phyloP scores from a whole-genome alignment of 2,329 filamentous ascomycete genomes.

The Aspergillus brunneoviolaceus region DNA sequence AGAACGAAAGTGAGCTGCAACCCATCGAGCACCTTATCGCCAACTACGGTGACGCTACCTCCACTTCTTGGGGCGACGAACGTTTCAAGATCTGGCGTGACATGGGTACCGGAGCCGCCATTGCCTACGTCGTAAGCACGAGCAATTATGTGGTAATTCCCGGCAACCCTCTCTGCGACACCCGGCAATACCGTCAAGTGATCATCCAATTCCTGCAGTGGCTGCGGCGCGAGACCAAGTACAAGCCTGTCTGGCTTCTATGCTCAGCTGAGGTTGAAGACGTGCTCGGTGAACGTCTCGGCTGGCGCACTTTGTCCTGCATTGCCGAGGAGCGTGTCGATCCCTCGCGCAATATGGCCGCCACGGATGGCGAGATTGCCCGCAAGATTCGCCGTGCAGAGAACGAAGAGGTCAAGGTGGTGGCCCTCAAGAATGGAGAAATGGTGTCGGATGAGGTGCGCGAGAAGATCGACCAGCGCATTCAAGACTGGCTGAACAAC shows the following conservation, averaged over 20 bases:
- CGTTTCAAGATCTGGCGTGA: conserved; percentile 88
- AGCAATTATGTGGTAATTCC: conserved; percentile 76
- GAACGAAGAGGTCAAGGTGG: conserved; percentile 78
- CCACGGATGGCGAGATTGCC: conserved; percentile 64
- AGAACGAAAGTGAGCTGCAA: conserved; percentile 59
- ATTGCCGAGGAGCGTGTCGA: conserved; percentile 87
- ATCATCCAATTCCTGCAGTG: conserved; percentile 73
- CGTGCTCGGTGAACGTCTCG: conserved; percentile 73
- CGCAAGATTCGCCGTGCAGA: conserved; percentile 79
- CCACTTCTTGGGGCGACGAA: conserved; percentile 90
- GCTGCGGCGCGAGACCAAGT: conserved; percentile 66
- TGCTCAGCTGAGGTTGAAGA: conserved; percentile 77
- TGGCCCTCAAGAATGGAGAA: conserved; percentile 67
- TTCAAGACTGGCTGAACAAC: conserved; percentile 74
- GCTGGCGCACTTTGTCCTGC: conserved; percentile 86
- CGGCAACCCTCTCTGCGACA: conserved; percentile 82
- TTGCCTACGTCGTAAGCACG: conserved; percentile 76
- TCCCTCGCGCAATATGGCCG: conserved; percentile 64
- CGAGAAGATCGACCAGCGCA: conserved; percentile 67
- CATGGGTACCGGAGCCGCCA: conserved; percentile 71
- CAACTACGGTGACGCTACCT: conserved; percentile 92
- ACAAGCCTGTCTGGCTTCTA: conserved; percentile 86
- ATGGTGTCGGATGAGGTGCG: conserved; percentile 66
- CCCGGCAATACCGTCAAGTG: conserved; percentile 70
- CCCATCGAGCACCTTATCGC: conserved; percentile 83